Conservation (phyloP, 345 rosid species). For the Acer campestre region DNA sequence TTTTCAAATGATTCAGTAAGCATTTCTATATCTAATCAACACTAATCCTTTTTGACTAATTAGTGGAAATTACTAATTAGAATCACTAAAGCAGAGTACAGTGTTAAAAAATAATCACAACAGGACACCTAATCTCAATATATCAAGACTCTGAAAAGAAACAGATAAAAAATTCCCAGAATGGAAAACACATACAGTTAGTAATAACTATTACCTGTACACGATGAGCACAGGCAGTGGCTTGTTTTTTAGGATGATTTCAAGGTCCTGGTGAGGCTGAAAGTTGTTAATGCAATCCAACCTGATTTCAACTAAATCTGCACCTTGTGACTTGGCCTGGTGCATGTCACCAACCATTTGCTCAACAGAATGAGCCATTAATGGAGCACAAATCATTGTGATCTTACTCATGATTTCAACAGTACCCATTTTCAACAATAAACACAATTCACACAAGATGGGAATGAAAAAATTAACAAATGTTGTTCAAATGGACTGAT, state of each 20-base stretch:
- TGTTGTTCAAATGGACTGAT: not conserved
- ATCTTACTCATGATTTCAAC: not conserved
- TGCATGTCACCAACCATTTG: conserved; percentile 41
- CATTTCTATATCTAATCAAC: not conserved
- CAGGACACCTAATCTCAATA: not conserved
- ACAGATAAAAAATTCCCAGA: not conserved
- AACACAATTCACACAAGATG: not conserved
- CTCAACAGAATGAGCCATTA: conserved; percentile 46
- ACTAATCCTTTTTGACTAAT: too few relatives aligned
- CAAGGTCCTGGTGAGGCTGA: conserved; percentile 43
- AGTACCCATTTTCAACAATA: conserved; percentile 33
- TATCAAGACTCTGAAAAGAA: too few relatives aligned
- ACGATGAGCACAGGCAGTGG: conserved; percentile 51
- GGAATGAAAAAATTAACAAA: not conserved
- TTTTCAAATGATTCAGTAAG: not conserved
- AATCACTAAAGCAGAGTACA: not conserved
- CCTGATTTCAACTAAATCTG: conserved; percentile 54
- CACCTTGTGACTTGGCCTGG: conserved; percentile 52
- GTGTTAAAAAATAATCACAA: not conserved
- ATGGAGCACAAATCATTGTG: conserved; percentile 43
- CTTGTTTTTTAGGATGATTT: conserved; percentile 40
- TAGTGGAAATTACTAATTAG: too few relatives aligned
- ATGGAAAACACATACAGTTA: not conserved
- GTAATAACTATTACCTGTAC: conserved; percentile 35
- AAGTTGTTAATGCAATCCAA: conserved; percentile 47